A percentile compares a stretch with the other conserved stretches of the same genome.
Evolutionary conservation across 2,329 filamentous ascomycete species (phyloP).

Genomic region (Monilinia aucupariae): DNA sequence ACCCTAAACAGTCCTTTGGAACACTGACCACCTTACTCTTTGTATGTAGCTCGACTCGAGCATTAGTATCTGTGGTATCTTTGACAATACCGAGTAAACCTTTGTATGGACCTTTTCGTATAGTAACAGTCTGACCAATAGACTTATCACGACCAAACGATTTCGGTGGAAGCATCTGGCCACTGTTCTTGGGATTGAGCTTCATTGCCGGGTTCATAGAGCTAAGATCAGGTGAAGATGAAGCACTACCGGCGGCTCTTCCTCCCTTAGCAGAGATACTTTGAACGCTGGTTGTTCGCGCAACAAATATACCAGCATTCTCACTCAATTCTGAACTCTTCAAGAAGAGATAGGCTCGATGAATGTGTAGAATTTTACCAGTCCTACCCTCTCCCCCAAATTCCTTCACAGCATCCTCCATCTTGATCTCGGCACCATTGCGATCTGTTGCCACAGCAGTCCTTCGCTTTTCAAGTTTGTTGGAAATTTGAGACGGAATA

Average conservation of each 20-base stretch:
- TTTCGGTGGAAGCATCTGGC: constrained; percentile 61
- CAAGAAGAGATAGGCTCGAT: constrained; percentile 86
- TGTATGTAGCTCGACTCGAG: constrained; percentile 87
- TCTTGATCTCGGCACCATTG: constrained; percentile 85
- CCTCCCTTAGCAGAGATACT: constrained; percentile 94
- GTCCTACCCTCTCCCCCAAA: constrained; percentile 76
- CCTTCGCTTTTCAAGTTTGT: constrained; percentile 76
- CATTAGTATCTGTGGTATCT: constrained; percentile 80
- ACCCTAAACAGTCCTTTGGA: constrained; percentile 71
- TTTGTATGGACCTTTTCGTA: constrained; percentile 84
- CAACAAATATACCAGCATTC: constrained; percentile 86
- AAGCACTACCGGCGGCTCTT: constrained; percentile 53
- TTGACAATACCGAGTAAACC: constrained; percentile 92
- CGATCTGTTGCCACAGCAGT: constrained; percentile 87
- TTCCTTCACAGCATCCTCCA: constrained; percentile 90
- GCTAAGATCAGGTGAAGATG: constrained; percentile 69
- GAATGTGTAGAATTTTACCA: constrained; percentile 88
- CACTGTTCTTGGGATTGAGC: constrained; percentile 54
- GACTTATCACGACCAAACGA: constrained; percentile 73
- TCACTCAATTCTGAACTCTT: constrained; percentile 79
- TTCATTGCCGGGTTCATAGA: constrained; percentile 91
- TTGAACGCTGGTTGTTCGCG: constrained; percentile 75
- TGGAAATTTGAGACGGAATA: constrained; percentile 86
- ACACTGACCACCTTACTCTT: constrained; percentile 89
- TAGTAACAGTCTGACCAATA: constrained; percentile 85